A percentile compares a stretch with the other conserved stretches of the same genome.
Evolutionary conservation across 169 alveolate species (phyloP).

Genomic region (Besnoitia besnoiti): DNA sequence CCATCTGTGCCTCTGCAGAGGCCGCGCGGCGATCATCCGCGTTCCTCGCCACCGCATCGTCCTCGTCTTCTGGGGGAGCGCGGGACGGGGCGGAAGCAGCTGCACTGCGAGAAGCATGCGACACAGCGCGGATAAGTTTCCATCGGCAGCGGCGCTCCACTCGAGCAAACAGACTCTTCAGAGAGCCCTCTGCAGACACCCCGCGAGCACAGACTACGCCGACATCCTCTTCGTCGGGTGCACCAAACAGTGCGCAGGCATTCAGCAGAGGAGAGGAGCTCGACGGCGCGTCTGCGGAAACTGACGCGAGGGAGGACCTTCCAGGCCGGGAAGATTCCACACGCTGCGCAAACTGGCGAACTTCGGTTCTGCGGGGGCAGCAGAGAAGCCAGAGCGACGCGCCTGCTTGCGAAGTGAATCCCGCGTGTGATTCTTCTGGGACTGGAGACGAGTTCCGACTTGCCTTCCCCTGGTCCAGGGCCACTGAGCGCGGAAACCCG

Average conservation of each 20-base stretch:
- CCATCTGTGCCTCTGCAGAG: too few species aligned
- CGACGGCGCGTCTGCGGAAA: neutral
- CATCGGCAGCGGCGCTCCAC: constrained; percentile 23
- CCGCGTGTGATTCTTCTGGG: neutral
- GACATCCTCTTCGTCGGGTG: neutral
- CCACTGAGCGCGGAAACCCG: neutral
- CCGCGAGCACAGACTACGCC: neutral
- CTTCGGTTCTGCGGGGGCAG: neutral
- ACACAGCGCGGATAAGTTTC: neutral
- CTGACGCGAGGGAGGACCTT: neutral
- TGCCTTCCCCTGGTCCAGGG: neutral
- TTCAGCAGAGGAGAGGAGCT: neutral
- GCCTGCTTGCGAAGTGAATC: neutral
- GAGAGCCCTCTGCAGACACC: neutral
- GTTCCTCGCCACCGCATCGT: neutral
- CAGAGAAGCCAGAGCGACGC: neutral
- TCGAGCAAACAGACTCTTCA: neutral
- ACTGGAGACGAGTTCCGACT: neutral
- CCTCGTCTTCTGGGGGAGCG: neutral
- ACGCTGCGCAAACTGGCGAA: neutral
- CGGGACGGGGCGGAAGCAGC: neutral
- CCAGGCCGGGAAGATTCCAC: neutral
- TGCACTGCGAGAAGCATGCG: neutral
- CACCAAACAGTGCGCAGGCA: neutral
- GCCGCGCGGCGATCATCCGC: neutral